Percentiles rank a stretch among this genome's conserved stretches.
phyloP scores from a whole-genome alignment of 108 stramenopile species.

The Cyclotella atomus region DNA sequence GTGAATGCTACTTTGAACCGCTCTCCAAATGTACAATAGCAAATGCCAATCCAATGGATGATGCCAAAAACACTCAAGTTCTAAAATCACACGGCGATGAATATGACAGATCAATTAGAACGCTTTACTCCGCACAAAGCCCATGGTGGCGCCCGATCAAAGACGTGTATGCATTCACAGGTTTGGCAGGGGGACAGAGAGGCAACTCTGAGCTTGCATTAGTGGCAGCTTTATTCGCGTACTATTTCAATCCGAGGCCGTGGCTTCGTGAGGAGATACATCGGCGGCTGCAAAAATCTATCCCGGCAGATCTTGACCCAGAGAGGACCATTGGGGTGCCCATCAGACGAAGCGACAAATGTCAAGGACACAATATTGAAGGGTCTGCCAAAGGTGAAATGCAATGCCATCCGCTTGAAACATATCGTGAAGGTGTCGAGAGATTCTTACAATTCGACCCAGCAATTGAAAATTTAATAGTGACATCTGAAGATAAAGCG shows the following conservation, averaged over 20 bases:
- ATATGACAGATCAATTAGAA: slow-evolving; percentile 29
- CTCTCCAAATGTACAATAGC: slow-evolving; percentile 27
- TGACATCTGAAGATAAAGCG: slow-evolving; percentile 29
- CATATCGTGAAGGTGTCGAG: slow-evolving; percentile 18
- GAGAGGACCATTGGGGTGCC: slow-evolving; percentile 41
- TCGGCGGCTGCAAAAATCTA: slow-evolving; percentile 17
- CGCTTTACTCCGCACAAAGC: slow-evolving; percentile 18
- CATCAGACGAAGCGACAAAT: slow-evolving; percentile 40
- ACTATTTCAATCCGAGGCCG: slow-evolving; percentile 27
- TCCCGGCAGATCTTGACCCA: slow-evolving; percentile 32
- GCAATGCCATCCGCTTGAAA: slow-evolving; percentile 21
- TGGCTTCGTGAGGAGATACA: slow-evolving; percentile 32
- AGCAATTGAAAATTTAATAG: slow-evolving; percentile 25
- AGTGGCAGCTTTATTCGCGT: slow-evolving; percentile 33
- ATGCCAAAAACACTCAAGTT: not conserved
- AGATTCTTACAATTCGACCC: slow-evolving; percentile 33
- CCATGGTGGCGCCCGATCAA: slow-evolving; percentile 9
- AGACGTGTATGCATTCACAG: slow-evolving; percentile 20
- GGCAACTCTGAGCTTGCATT: slow-evolving; percentile 10
- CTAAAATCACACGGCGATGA: slow-evolving; percentile 14
- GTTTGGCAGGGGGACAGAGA: slow-evolving; percentile 4
- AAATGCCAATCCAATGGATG: slow-evolving; percentile 28
- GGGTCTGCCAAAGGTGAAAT: slow-evolving; percentile 36
- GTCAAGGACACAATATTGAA: slow-evolving; percentile 22
- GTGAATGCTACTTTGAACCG: slow-evolving; percentile 44